Base-by-base conservation (phyloP, 441 rosid species). In the Erodium moschatum region DNA sequence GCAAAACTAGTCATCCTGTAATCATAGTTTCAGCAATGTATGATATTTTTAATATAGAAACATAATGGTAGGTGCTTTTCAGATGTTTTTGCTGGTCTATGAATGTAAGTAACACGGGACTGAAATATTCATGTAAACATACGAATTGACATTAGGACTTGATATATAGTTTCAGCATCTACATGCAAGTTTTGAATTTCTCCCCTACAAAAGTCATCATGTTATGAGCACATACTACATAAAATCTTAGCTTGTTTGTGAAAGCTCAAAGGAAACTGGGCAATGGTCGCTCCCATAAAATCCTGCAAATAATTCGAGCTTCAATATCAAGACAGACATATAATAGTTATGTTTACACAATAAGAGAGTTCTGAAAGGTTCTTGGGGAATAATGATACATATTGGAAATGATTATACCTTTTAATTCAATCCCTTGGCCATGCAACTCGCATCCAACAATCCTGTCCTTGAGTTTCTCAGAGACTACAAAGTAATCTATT, bases 251-350 rank as follows among this genome's bases (percentile, higher is more conserved):
- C 67, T 62, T 52, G 82, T 70, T 48, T 75, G 72, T 6, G 87
- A 85, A 61, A 91, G 93, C 78, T 88, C 90, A 2, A 93, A 86
- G 40, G 90, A 80, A 76, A 89, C 96, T 1, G 96, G 97, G 77
- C 92, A 91, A 66, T 89, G 98, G 80, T 93, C 98, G 63, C 98
- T 91, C 70, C 98, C 97, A 67, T 75, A 85, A 67, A 89, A 91
- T 67, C 92, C 98, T 89, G 89, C 64, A 66, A 74, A 69, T 20
- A 56, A 15, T 58, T 4, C 67, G 54, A 38, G 15, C 66, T 66
- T 31, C 40, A 64, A 31, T 9, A 19, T n/a, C 12, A 27, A 40
- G 38, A 38, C 44, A 40, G 27, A 27, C 44, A 40, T 44, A 0
- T 29, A 38, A 4, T 2, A 3, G 16, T 20, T n/a, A n/a, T 35